Base-by-base conservation (phyloP, 768 basidiomycete species). In the Saitozyma podzolica region DNA sequence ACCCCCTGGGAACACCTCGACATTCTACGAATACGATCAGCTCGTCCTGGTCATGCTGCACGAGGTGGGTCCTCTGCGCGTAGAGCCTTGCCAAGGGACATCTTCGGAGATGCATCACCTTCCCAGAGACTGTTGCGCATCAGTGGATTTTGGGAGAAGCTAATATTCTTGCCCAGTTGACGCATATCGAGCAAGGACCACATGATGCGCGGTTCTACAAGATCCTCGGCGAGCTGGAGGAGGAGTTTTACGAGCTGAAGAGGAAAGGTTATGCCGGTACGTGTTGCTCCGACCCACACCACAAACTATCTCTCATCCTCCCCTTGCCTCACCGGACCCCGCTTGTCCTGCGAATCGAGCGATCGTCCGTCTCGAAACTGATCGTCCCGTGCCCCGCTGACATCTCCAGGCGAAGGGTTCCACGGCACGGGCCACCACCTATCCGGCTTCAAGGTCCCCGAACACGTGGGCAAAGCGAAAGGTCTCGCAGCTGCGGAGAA, bases 21-120 rank as follows among this genome's bases (percentile, higher is more conserved):
- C 86, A 0, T 92, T 94, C 73, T 84, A 85, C 61, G 86, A 88
- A 17, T 86, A 89, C 68, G 88, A 89, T 56, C 84, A 88, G 13
- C 82, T 96, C 4, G 82, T 95, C 1, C 83, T 85, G 56, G 90
- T 90, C 0, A 91, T 95, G 92, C 83, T 96, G 14, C 93, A 95
- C 73, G 92, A 96, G 83, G 91, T 89, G 48, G 61, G 73, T 53
- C 56, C 56, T 52, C n/a, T 47, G 13, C 16, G 8, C 16, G 5
- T 5, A 29, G 29, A 29, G 2, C 29, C 2, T 29, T 29, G 29
- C 29, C 29, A 29, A 29, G 29, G 29, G 5, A 5, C 5, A 29
- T 29, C 29, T 29, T 29, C 5, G 29, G 29, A 29, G 29, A 29
- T 29, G 5, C 29, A 29, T 29, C 29, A 2, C 2, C 29, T 29